phyloP scores from a whole-genome alignment of 2,329 filamentous ascomycete genomes.

The Penicillium italicum region DNA sequence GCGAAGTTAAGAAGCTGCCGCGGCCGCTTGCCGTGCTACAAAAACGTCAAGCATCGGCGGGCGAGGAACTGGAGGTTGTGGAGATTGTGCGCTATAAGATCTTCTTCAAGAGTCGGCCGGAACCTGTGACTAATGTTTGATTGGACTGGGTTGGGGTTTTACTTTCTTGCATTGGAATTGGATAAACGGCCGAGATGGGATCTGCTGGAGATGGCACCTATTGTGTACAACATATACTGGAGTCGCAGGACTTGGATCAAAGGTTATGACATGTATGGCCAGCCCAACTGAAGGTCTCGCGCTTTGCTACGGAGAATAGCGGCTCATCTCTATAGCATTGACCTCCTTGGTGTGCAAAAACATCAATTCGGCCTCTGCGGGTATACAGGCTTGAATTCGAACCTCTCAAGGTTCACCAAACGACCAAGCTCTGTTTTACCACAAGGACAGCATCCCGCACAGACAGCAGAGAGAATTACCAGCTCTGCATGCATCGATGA shows the following conservation, averaged over 20 bases:
- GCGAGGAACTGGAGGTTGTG: conserved; percentile 66
- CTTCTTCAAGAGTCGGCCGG: conserved; percentile 76
- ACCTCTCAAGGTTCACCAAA: background rate
- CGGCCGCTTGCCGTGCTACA: conserved; percentile 76
- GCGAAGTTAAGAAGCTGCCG: conserved; percentile 82
- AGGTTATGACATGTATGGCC: background rate
- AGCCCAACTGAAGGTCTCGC: background rate
- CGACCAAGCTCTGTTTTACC: background rate
- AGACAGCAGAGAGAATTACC: background rate
- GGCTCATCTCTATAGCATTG: background rate
- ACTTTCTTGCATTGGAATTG: background rate
- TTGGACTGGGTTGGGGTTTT: background rate
- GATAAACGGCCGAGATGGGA: background rate
- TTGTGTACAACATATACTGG: background rate
- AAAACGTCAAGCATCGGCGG: conserved; percentile 44
- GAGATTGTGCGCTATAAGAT: conserved; percentile 87
- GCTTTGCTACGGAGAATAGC: background rate
- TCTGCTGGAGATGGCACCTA: background rate
- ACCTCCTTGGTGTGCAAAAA: background rate
- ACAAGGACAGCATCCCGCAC: background rate
- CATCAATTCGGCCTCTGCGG: background rate
- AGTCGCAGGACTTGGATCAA: background rate
- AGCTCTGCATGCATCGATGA: conserved; percentile 5
- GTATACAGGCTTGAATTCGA: background rate
- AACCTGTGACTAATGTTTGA: conserved; percentile 64